Conservation (phyloP, 768 basidiomycete genomes). For the Candolleomyces eurysporus region DNA sequence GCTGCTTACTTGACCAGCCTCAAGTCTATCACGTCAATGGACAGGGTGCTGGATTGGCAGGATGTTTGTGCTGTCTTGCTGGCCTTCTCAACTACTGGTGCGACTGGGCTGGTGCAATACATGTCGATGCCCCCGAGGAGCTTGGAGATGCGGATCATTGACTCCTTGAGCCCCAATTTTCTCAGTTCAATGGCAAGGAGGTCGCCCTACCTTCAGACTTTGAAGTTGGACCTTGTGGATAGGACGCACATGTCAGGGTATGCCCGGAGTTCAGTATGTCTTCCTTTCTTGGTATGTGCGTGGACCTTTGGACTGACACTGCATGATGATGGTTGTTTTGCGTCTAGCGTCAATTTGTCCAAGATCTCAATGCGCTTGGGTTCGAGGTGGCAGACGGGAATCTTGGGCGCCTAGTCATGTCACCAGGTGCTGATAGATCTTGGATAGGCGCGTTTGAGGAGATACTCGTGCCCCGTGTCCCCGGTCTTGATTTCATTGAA, state of each 20-base stretch:
- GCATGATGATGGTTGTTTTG: background rate
- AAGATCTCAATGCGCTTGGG: background rate
- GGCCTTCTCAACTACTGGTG: too few species aligned
- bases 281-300: too few species aligned
- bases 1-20: background rate
- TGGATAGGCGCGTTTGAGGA: slow-evolving; percentile 9
- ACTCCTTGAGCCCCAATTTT: background rate
- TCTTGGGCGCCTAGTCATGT: slow-evolving; percentile 6
- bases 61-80: too few species aligned
- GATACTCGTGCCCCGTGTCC: slow-evolving; percentile 9
- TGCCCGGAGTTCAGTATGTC: too few species aligned
- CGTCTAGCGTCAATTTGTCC: background rate
- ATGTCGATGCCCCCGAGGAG: too few species aligned
- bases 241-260: too few species aligned
- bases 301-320: too few species aligned
- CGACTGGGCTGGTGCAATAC: too few species aligned
- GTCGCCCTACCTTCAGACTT: too few species aligned
- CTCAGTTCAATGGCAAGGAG: background rate
- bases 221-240: too few species aligned
- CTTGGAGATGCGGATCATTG: too few species aligned
- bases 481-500: slow-evolving; percentile 3
- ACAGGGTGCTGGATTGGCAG: too few species aligned
- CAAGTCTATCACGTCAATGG: background rate
- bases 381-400: background rate
- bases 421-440: slow-evolving; percentile 1